A percentile compares a stretch with the other conserved stretches of the same genome.
These are phyloP conservation scores for Penicillium sclerotigenum DNA, from an alignment of 2,329 filamentous ascomycete genomes.

Conservation along the genomic window DNA sequence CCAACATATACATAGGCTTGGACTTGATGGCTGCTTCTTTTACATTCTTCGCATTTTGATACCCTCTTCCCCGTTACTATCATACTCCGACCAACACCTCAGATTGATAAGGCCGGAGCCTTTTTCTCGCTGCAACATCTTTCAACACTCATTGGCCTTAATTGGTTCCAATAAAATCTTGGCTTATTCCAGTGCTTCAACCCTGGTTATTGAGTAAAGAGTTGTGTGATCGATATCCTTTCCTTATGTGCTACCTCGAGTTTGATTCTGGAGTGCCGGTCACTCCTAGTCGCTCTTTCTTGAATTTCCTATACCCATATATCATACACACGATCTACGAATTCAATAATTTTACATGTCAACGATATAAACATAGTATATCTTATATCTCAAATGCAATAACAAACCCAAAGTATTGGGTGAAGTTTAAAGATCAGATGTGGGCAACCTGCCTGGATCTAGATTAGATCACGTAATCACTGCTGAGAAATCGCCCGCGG, in stretches of 20 bases:
- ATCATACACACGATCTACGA: not conserved
- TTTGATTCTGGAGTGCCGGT: not conserved
- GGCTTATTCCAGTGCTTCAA: not conserved
- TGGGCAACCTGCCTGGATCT: not conserved
- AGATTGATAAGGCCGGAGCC: conserved; percentile 1
- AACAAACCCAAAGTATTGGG: not conserved
- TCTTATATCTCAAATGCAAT: not conserved
- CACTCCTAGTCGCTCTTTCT: conserved; percentile 1
- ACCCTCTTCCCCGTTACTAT: not conserved
- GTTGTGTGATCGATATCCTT: not conserved
- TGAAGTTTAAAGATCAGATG: not conserved
- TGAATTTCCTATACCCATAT: conserved; percentile 1
- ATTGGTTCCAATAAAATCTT: not conserved
- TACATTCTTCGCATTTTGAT: not conserved
- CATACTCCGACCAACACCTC: not conserved
- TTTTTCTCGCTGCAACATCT: not conserved
- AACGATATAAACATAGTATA: not conserved
- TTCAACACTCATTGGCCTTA: not conserved
- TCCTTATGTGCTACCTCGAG: not conserved
- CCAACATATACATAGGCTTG: not conserved
- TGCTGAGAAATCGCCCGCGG: conserved; percentile 7
- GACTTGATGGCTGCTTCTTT: not conserved
- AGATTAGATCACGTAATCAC: conserved; percentile 14
- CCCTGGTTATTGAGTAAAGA: conserved; percentile 1
- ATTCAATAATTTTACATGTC: not conserved